Conservation (phyloP, 148 eudicot genomes). For the Silene uniflora region DNA sequence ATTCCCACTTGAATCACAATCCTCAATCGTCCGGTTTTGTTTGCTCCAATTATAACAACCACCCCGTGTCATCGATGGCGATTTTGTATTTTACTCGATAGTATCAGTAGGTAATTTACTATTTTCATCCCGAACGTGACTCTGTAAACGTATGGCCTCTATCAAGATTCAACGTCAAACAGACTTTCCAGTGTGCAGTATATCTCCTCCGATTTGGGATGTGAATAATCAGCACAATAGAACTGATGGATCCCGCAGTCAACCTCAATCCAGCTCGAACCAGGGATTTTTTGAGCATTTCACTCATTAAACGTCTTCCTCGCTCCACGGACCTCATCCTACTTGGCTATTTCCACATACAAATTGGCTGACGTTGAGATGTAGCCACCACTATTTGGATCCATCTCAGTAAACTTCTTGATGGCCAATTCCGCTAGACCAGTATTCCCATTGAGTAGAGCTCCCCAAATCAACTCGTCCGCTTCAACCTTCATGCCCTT, state of each 20-base stretch:
- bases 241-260: conserved; percentile 59
- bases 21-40: not conserved
- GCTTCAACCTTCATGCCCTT: conserved; percentile 52
- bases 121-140: conserved; percentile 14
- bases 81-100: not conserved
- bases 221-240: conserved; percentile 51
- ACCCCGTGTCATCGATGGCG: not conserved
- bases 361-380: conserved; percentile 63
- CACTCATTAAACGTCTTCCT: conserved; percentile 46
- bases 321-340: conserved; percentile 55
- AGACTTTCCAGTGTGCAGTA: conserved; percentile 42
- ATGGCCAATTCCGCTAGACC: conserved; percentile 64
- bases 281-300: conserved; percentile 57
- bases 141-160: conserved; percentile 12
- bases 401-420: conserved; percentile 48
- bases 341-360: conserved; percentile 55
- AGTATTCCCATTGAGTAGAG: conserved; percentile 59
- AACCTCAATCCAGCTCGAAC: conserved; percentile 85
- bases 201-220: conserved; percentile 60
- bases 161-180: conserved; percentile 19
- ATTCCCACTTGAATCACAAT: not conserved
- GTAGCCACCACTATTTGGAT: conserved; percentile 70
- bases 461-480: conserved; percentile 81
- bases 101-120: conserved; percentile 15
- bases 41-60: not conserved